Evolutionary conservation across 2,329 filamentous ascomycete species (phyloP).

Genomic region (Didymella exigua): DNA sequence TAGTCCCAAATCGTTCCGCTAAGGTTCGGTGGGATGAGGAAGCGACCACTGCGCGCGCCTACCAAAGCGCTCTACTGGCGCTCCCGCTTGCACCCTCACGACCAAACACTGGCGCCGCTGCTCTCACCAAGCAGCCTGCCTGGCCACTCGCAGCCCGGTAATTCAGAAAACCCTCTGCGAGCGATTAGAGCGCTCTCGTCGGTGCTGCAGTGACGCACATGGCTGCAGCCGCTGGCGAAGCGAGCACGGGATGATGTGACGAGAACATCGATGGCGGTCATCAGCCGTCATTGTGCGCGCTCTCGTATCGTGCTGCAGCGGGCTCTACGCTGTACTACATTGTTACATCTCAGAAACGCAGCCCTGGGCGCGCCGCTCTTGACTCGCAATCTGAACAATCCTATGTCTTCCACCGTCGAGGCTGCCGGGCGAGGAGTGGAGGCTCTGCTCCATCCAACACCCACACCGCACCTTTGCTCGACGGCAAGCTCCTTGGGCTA

Average conservation of each 20-base stretch:
- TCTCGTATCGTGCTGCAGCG: constrained; percentile 15
- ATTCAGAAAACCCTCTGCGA: constrained; percentile 15
- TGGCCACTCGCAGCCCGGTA: constrained; percentile 20
- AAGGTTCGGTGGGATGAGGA: constrained; percentile 15
- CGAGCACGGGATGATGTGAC: constrained; percentile 26
- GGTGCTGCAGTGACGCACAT: constrained; percentile 19
- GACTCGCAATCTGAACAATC: constrained; percentile 20
- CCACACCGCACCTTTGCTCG: constrained; percentile 33
- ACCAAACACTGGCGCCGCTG: constrained; percentile 15
- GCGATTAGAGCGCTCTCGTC: constrained; percentile 24
- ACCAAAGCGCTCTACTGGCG: constrained; percentile 37
- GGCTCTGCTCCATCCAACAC: constrained; percentile 12
- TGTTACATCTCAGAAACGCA: neutral
- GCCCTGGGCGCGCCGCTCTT: constrained; percentile 13
- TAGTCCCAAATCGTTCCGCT: constrained; percentile 26
- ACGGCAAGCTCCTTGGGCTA: constrained; percentile 28
- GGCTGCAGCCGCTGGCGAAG: constrained; percentile 31
- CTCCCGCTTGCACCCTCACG: constrained; percentile 19
- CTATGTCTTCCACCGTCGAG: constrained; percentile 1
- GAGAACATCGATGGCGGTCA: constrained; percentile 23
- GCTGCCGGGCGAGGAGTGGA: constrained; percentile 9
- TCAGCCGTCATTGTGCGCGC: constrained; percentile 18
- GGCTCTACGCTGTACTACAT: constrained; percentile 7
- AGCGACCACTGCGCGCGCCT: constrained; percentile 23
- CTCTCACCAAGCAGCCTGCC: neutral